phyloP scores from a whole-genome alignment of 2,329 filamentous ascomycete species.

The Aureobasidium sp. region DNA sequence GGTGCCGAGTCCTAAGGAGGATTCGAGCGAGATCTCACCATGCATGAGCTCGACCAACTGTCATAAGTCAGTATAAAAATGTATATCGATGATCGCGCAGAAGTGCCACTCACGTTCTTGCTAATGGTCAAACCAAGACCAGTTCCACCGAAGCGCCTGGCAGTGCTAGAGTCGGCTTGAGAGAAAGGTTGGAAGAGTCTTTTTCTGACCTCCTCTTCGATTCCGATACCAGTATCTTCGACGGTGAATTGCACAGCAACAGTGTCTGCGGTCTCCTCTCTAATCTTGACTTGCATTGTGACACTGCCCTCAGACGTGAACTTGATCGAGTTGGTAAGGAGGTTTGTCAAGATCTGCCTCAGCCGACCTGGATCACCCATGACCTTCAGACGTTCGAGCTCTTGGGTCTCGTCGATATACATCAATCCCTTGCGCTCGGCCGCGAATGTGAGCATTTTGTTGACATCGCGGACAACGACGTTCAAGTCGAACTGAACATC shows the following conservation, averaged over 20 bases:
- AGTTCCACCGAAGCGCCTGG: slow-evolving; percentile 70
- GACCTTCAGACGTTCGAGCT: slow-evolving; percentile 63
- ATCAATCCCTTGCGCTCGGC: slow-evolving; percentile 72
- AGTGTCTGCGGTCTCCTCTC: slow-evolving; percentile 56
- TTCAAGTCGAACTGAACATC: slow-evolving; percentile 73
- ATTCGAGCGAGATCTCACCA: slow-evolving; percentile 65
- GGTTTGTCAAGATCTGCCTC: slow-evolving; percentile 74
- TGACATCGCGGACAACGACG: slow-evolving; percentile 68
- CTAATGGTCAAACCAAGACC: slow-evolving; percentile 73
- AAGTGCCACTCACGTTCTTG: slow-evolving; percentile 51
- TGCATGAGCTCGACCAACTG: slow-evolving; percentile 68
- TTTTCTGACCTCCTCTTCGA: slow-evolving; percentile 67
- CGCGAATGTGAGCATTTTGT: slow-evolving; percentile 80
- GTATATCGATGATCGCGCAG: background rate
- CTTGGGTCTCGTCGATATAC: slow-evolving; percentile 58
- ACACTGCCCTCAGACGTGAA: slow-evolving; percentile 65
- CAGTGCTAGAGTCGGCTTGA: slow-evolving; percentile 74
- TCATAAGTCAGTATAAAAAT: background rate
- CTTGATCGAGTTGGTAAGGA: slow-evolving; percentile 71
- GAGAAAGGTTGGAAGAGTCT: slow-evolving; percentile 73
- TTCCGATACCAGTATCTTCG: slow-evolving; percentile 74
- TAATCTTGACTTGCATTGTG: slow-evolving; percentile 57
- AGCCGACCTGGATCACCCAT: slow-evolving; percentile 80
- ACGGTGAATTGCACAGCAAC: slow-evolving; percentile 65
- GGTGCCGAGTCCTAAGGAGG: slow-evolving; percentile 60